Base-by-base conservation (phyloP, 176 grass and related monocot species). In the Elaeis guineensis region DNA sequence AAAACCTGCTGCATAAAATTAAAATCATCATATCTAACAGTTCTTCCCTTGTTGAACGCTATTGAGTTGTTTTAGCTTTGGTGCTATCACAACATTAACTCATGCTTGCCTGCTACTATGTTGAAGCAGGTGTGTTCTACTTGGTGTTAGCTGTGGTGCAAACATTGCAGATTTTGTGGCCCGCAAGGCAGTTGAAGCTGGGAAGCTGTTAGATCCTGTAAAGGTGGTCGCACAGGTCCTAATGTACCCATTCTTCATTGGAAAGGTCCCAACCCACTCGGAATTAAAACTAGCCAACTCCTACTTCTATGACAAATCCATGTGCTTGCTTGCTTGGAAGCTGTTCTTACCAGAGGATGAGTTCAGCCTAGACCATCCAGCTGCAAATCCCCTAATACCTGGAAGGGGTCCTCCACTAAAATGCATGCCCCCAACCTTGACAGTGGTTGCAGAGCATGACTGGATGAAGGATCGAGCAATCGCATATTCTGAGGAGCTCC, bases 211-310 rank as follows among this genome's bases (percentile, higher is more conserved):
- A 3, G 66, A 82, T 4, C 84, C 84, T 2, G 70, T 88, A 61
- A 74, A 74, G 48, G 56, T 88, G 15, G 84, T 88, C 3, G 79
- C 84, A 2, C 84, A 83, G 65, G 84, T 88, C 71, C 62, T 88
- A 60, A 88, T 88, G 84, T 88, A 88, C 61, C 84, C 84, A 14
- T 88, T 88, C 67, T 88, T 88, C 75, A 75, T 88, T 14, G 84
- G 84, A 59, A 79, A 49, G 17, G 48, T 57, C 39, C 84, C 75
- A 21, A 88, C 84, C 44, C 84, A 56, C 67, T 88, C 84, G 3
- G 84, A 88, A 83, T 17, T 88, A 50, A 88, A 88, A 67, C 59
- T 88, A 66, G 75, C 84, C 17, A 88, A 88, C 75, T 88, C 79
- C 20, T 88, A 87, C 50, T 87, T 87, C 62, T 87, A 82, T 20